Evolutionary conservation across 257 asterid species (phyloP).

Genomic region (Solanum commersonii): DNA sequence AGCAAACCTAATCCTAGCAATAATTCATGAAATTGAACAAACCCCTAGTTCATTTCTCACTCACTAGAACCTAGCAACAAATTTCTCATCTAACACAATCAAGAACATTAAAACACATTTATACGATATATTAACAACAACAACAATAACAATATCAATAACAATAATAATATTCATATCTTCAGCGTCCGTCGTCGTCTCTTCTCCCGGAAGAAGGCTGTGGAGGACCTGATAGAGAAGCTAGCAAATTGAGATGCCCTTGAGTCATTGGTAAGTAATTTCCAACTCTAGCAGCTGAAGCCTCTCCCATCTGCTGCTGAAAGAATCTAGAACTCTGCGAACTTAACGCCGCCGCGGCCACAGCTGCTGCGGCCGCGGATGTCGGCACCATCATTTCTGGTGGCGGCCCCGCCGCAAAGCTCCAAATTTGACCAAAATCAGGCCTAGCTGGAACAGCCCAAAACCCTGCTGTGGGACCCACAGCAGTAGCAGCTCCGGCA

Average conservation of each 20-base stretch:
- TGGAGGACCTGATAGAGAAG: constrained; percentile 71
- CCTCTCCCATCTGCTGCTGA: constrained; percentile 85
- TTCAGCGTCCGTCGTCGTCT: constrained; percentile 66
- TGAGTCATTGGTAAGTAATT: constrained; percentile 85
- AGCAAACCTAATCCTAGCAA: background rate
- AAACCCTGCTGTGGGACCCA: constrained; percentile 53
- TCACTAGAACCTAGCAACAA: constrained; percentile 7
- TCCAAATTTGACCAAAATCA: constrained; percentile 90
- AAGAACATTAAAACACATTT: background rate
- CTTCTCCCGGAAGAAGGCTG: constrained; percentile 53
- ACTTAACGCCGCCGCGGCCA: constrained; percentile 13
- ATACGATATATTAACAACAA: constrained; percentile 1
- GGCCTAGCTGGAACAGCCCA: constrained; percentile 86
- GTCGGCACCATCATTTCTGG: constrained; percentile 51
- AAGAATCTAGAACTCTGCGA: constrained; percentile 59
- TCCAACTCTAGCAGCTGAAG: constrained; percentile 94
- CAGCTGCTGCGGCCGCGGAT: constrained; percentile 12
- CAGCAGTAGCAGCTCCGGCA: constrained; percentile 10
- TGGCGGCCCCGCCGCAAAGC: constrained; percentile 61
- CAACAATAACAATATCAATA: background rate
- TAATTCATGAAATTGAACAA: background rate
- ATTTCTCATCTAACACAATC: background rate
- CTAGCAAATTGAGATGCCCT: constrained; percentile 92
- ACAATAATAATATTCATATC: background rate
- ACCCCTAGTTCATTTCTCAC: constrained; percentile 5